Conservation (phyloP, 2,329 filamentous ascomycete species). For the Phyllosticta citriasiana region DNA sequence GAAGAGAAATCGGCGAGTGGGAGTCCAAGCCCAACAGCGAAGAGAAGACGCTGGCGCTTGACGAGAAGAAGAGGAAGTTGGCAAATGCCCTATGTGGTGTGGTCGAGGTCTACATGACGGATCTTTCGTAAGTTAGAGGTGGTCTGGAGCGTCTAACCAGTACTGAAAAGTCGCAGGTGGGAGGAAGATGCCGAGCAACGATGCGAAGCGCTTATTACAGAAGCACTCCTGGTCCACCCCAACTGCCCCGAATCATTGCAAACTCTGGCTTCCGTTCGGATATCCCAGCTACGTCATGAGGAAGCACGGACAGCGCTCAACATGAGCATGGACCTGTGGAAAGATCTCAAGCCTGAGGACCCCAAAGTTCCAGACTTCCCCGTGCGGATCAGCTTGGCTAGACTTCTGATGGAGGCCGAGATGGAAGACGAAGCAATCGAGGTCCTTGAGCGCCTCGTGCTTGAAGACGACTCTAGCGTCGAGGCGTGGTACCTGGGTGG, state of each 20-base stretch:
- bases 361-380: conserved; percentile 74
- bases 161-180: conserved; percentile 39
- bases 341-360: conserved; percentile 63
- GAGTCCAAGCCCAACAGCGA: conserved; percentile 36
- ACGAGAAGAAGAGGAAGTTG: conserved; percentile 71
- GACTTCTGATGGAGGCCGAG: conserved; percentile 81
- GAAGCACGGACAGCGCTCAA: conserved; percentile 73
- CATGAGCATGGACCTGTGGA: conserved; percentile 76
- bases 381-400: conserved; percentile 69
- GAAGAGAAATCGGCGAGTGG: conserved; percentile 58
- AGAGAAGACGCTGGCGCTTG: conserved; percentile 31
- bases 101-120: conserved; percentile 97
- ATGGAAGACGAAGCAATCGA: conserved; percentile 77
- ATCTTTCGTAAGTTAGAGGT: conserved; percentile 59
- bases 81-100: conserved; percentile 90
- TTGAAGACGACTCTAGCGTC: conserved; percentile 87
- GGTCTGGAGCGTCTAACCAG: not conserved
- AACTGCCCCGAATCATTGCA: conserved; percentile 83
- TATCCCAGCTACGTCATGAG: conserved; percentile 70
- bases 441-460: conserved; percentile 72
- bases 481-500: conserved; percentile 97
- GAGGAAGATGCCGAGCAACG: conserved; percentile 80
- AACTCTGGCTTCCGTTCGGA: conserved; percentile 84
- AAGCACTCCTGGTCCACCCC: conserved; percentile 78
- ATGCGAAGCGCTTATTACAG: conserved; percentile 82